Evolutionary conservation across 2,329 filamentous ascomycete species (phyloP).

Genomic region (Ophiostoma sp.): DNA sequence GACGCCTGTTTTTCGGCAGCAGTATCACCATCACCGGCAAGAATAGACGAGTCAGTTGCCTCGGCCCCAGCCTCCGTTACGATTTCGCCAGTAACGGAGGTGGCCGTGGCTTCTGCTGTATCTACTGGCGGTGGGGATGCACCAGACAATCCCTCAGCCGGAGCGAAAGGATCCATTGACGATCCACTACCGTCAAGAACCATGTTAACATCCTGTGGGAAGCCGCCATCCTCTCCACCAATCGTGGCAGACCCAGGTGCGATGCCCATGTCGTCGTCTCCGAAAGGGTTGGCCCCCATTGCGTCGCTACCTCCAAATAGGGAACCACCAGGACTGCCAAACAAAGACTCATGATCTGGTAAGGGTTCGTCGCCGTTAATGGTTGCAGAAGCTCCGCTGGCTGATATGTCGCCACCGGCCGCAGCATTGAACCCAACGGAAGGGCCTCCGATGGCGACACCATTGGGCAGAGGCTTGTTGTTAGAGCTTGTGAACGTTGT

Average conservation of each 20-base stretch:
- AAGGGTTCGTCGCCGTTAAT: conserved; percentile 43
- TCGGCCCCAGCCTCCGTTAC: background rate
- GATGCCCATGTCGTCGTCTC: conserved; percentile 66
- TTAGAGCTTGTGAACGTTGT: conserved; percentile 80
- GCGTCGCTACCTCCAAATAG: conserved; percentile 80
- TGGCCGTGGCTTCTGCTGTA: background rate
- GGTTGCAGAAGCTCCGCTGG: conserved; percentile 39
- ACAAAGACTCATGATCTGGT: conserved; percentile 75
- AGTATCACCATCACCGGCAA: background rate
- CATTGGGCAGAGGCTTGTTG: conserved; percentile 58
- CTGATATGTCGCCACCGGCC: conserved; percentile 32
- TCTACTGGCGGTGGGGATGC: conserved; percentile 1
- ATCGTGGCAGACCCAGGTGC: conserved; percentile 42
- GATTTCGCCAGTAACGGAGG: background rate
- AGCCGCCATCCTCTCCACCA: conserved; percentile 18
- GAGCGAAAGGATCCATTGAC: conserved; percentile 36
- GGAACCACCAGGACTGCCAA: conserved; percentile 77
- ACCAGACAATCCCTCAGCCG: background rate
- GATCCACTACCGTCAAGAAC: conserved; percentile 44
- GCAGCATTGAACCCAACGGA: conserved; percentile 40
- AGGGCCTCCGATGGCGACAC: conserved; percentile 42
- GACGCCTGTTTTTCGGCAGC: background rate
- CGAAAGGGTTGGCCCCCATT: conserved; percentile 63
- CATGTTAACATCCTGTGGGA: conserved; percentile 36
- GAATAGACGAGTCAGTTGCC: background rate